Conservation (phyloP, 805 yeast genomes). For the Candida ortonii region DNA sequence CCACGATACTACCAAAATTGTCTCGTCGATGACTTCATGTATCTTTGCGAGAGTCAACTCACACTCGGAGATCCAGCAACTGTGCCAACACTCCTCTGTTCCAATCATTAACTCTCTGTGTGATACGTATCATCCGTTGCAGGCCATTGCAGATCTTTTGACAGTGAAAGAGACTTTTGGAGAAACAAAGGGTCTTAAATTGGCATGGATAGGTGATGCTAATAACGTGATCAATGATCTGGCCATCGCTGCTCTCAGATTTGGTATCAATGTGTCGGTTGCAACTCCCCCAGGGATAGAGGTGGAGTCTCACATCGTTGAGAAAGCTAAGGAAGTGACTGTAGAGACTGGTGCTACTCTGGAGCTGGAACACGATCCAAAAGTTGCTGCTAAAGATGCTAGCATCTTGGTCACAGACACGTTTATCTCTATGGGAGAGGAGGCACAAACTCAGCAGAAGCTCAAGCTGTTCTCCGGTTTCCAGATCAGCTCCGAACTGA, state of each 20-base stretch:
- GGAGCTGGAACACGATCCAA: constrained; percentile 67
- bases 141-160: constrained; percentile 86
- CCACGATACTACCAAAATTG: constrained; percentile 83
- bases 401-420: constrained; percentile 92
- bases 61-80: constrained; percentile 76
- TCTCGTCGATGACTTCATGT: constrained; percentile 95
- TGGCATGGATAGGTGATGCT: constrained; percentile 96
- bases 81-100: constrained; percentile 75
- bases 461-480: constrained; percentile 81
- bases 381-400: constrained; percentile 68
- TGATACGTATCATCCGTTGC: constrained; percentile 91
- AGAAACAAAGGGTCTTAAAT: constrained; percentile 54
- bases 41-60: constrained; percentile 92
- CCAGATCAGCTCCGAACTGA: constrained; percentile 72
- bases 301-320: constrained; percentile 53
- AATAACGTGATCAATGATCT: constrained; percentile 94
- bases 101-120: constrained; percentile 94
- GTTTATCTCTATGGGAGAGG: constrained; percentile 98
- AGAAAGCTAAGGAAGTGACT: constrained; percentile 53
- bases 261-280: constrained; percentile 77
- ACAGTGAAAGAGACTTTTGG: constrained; percentile 82
- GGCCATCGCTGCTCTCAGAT: constrained; percentile 79
- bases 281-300: constrained; percentile 81
- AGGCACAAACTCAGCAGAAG: constrained; percentile 66
- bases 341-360: constrained; percentile 50